Conservation (phyloP, 2,329 filamentous ascomycete genomes). For the Tothia fuscella region DNA sequence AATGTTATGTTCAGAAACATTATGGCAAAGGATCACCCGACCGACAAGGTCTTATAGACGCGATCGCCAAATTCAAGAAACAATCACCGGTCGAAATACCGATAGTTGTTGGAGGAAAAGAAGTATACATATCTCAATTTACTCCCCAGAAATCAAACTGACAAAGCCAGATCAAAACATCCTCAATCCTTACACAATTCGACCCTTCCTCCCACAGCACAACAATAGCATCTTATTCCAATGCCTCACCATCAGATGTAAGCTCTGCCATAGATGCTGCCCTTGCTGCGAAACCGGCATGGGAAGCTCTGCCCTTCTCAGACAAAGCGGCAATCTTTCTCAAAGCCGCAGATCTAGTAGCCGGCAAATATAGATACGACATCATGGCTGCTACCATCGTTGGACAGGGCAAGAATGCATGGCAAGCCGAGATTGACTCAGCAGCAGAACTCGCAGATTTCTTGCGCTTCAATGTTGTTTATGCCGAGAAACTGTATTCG, state of each 20-base stretch:
- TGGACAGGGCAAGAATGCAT: conserved; percentile 95
- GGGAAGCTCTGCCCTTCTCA: conserved; percentile 78
- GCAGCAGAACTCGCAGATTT: conserved; percentile 91
- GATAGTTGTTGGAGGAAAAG: conserved; percentile 69
- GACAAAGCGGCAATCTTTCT: conserved; percentile 90
- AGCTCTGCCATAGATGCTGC: conserved; percentile 70
- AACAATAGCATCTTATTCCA: conserved; percentile 71
- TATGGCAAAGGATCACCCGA: conserved; percentile 77
- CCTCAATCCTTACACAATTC: conserved; percentile 55
- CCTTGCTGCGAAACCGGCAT: conserved; percentile 71
- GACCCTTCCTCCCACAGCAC: conserved; percentile 73
- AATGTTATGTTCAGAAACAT: conserved; percentile 52
- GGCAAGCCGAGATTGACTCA: conserved; percentile 97
- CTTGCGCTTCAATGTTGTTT: conserved; percentile 85
- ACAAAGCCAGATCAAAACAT: conserved; percentile 48
- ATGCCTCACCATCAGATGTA: conserved; percentile 66
- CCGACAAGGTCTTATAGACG: conserved; percentile 61
- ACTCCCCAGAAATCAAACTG: conserved; percentile 10
- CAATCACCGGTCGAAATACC: conserved; percentile 66
- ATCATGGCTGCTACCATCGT: conserved; percentile 94
- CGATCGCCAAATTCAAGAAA: conserved; percentile 57
- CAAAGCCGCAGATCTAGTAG: conserved; percentile 85
- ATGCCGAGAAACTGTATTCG: conserved; percentile 80
- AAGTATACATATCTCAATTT: conserved; percentile 37
- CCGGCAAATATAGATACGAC: conserved; percentile 89